phyloP scores from a whole-genome alignment of 2,329 filamentous ascomycete genomes.

The Laburnicola sp. region DNA sequence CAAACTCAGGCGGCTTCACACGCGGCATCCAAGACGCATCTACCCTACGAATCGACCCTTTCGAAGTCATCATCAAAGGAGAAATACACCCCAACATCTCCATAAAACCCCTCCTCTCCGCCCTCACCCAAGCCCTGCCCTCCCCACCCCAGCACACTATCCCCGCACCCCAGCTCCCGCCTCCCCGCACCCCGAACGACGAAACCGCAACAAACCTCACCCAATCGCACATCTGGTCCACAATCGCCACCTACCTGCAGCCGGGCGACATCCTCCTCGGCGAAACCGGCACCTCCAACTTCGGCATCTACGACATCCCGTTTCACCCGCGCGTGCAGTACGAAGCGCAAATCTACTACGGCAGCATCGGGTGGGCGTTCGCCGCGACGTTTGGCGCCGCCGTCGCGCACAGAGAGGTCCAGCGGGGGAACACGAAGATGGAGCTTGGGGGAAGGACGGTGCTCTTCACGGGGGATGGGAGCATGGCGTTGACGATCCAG shows the following conservation, averaged over 20 bases:
- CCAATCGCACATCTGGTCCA: constrained; percentile 50
- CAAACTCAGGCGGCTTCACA: constrained; percentile 49
- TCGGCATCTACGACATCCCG: constrained; percentile 43
- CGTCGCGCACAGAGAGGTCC: constrained; percentile 55
- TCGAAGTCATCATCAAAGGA: constrained; percentile 42
- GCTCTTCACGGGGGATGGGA: constrained; percentile 65
- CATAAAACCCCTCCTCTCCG: constrained; percentile 44
- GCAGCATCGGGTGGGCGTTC: constrained; percentile 49
- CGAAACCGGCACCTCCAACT: constrained; percentile 49
- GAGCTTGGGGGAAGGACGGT: constrained; percentile 54
- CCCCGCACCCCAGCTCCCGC: constrained; percentile 31
- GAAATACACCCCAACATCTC: constrained; percentile 36
- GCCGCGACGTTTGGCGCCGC: constrained; percentile 49
- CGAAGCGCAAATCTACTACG: constrained; percentile 50
- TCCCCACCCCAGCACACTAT: constrained; percentile 27
- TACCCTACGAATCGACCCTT: constrained; percentile 44
- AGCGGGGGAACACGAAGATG: neutral
- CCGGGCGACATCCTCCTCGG: constrained; percentile 46
- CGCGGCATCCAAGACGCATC: constrained; percentile 35
- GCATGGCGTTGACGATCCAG: constrained; percentile 68
- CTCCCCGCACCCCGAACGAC: constrained; percentile 34
- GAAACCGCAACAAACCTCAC: constrained; percentile 44
- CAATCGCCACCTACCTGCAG: constrained; percentile 44
- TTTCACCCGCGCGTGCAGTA: constrained; percentile 36
- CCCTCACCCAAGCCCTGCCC: constrained; percentile 31